These are phyloP conservation scores for Chaetomium strumarium DNA, from an alignment of 2,329 filamentous ascomycete genomes.

Conservation along the genomic window DNA sequence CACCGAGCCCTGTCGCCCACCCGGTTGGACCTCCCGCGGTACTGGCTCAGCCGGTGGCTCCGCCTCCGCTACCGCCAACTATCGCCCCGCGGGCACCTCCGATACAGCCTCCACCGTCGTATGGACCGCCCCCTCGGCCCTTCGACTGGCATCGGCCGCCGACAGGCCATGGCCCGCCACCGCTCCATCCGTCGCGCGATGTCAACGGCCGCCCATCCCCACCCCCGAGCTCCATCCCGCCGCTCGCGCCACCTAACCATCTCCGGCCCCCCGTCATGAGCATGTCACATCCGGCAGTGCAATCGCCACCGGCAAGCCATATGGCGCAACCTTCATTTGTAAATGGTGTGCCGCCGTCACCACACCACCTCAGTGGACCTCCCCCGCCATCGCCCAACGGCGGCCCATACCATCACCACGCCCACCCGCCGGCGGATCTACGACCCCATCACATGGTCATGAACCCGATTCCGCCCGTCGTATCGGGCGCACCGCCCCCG, in stretches of 20 bases:
- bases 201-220: constrained; percentile 43
- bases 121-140: constrained; percentile 32
- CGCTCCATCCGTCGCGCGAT: constrained; percentile 36
- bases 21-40: constrained; percentile 19
- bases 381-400: constrained; percentile 36
- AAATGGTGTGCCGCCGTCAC: constrained; percentile 45
- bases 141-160: constrained; percentile 49
- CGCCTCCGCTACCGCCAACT: constrained; percentile 25
- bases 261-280: constrained; percentile 41
- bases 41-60: constrained; percentile 20
- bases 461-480: constrained; percentile 16
- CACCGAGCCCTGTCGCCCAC: constrained; percentile 14
- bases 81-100: constrained; percentile 29
- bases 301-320: constrained; percentile 39
- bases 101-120: constrained; percentile 33
- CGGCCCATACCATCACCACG: constrained; percentile 34
- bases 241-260: constrained; percentile 29
- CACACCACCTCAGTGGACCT: constrained; percentile 40
- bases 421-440: constrained; percentile 31
- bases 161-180: constrained; percentile 42
- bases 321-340: constrained; percentile 35
- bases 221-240: constrained; percentile 22
- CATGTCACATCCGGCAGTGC: constrained; percentile 18
- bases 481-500: constrained; percentile 2
- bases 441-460: constrained; percentile 17